Percentiles rank a stretch among this genome's conserved stretches.
phyloP scores from a whole-genome alignment of 352 stramenopile genomes.

The Phytophthora citricola region DNA sequence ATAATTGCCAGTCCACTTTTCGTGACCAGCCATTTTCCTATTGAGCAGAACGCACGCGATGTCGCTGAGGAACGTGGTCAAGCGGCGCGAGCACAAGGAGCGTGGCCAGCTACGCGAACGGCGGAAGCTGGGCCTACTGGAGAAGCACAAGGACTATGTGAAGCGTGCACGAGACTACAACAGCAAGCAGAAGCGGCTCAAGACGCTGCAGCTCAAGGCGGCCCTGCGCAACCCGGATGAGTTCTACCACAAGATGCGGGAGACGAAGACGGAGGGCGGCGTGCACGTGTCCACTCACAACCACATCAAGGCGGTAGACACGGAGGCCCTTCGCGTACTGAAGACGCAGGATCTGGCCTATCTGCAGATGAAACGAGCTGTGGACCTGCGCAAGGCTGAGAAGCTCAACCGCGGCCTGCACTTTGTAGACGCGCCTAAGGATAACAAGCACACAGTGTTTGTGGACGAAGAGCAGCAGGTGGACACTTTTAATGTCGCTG shows the following conservation, averaged over 20 bases:
- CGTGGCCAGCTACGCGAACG: conserved; percentile 93
- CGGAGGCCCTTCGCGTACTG: conserved; percentile 89
- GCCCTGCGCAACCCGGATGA: conserved; percentile 98
- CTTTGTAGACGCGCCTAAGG: conserved; percentile 78
- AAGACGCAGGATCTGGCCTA: conserved; percentile 98
- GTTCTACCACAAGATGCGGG: conserved; percentile 99
- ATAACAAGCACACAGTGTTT: conserved; percentile 95
- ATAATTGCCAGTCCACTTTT: neutral
- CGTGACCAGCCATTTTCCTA: conserved; percentile 20
- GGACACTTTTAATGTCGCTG: conserved; percentile 88
- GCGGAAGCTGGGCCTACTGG: conserved; percentile 94
- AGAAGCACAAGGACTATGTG: conserved; percentile 99
- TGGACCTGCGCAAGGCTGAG: conserved; percentile 83
- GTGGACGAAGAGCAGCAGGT: conserved; percentile 86
- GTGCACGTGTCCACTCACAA: conserved; percentile 85
- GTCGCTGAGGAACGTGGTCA: conserved; percentile 98
- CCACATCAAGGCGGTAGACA: conserved; percentile 63
- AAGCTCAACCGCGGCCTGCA: conserved; percentile 79
- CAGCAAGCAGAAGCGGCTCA: conserved; percentile 92
- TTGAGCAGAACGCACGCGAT: conserved; percentile 6
- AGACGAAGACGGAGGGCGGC: conserved; percentile 73
- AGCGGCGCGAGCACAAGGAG: conserved; percentile 98
- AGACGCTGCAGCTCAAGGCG: conserved; percentile 91
- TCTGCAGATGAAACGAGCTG: conserved; percentile 88
- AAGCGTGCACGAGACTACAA: conserved; percentile 96